phyloP scores from a whole-genome alignment of 1,284 basidiomycete species.

The Rhodotorula mucilaginosa region DNA sequence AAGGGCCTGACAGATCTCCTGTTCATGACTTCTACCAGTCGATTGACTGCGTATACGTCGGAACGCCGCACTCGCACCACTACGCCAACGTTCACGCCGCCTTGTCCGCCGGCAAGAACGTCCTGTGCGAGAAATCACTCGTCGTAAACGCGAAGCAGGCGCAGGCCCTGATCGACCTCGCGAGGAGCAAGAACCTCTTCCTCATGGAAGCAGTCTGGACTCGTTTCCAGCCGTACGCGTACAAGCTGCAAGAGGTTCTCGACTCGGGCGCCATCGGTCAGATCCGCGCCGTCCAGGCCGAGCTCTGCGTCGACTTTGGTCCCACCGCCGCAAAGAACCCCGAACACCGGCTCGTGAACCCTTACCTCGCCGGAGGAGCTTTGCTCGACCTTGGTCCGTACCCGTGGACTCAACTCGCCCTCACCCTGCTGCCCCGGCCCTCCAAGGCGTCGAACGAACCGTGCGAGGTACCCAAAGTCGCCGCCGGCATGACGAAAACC shows the following conservation, averaged over 20 bases:
- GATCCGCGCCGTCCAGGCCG: slow-evolving; percentile 47
- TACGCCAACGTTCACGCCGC: slow-evolving; percentile 51
- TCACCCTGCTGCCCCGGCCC: slow-evolving; percentile 33
- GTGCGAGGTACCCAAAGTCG: slow-evolving; percentile 18
- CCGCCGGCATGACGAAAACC: slow-evolving; percentile 27
- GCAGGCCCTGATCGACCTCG: slow-evolving; percentile 49
- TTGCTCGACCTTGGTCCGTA: slow-evolving; percentile 53
- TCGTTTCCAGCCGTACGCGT: slow-evolving; percentile 47
- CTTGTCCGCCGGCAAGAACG: slow-evolving; percentile 48
- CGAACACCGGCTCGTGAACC: slow-evolving; percentile 50
- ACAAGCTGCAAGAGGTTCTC: slow-evolving; percentile 48
- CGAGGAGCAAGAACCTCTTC: slow-evolving; percentile 48
- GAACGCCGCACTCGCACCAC: slow-evolving; percentile 54
- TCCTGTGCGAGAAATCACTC: slow-evolving; percentile 51
- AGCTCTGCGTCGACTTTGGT: slow-evolving; percentile 43
- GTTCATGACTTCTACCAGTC: slow-evolving; percentile 37
- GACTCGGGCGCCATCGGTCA: slow-evolving; percentile 48
- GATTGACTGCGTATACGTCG: slow-evolving; percentile 55
- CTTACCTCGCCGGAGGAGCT: slow-evolving; percentile 53
- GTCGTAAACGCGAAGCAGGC: slow-evolving; percentile 54
- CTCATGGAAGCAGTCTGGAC: slow-evolving; percentile 53
- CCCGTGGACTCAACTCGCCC: slow-evolving; percentile 45
- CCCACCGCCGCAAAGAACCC: slow-evolving; percentile 23
- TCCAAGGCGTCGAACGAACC: slow-evolving; percentile 2
- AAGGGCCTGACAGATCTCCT: neutral